These are phyloP conservation scores for Aspergillus bridgeri DNA, from an alignment of 495 filamentous ascomycete species.

Conservation along the genomic window DNA sequence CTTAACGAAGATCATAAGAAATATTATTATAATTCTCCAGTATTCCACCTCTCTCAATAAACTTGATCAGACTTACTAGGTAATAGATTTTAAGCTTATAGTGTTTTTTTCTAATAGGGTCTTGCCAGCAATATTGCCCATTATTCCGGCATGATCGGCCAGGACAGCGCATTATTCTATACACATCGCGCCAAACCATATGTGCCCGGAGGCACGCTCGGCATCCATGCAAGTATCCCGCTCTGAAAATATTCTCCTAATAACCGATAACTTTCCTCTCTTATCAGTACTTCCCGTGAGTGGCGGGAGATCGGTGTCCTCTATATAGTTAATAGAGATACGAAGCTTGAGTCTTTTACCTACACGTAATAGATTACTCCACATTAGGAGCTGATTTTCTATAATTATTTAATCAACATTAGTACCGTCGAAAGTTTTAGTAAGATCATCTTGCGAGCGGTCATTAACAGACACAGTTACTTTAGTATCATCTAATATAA, in stretches of 20 bases:
- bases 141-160: conserved; percentile 20
- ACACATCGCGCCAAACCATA: conserved; percentile 27
- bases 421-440: conserved; percentile 15
- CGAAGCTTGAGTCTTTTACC: conserved; percentile 22
- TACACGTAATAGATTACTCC: conserved; percentile 13
- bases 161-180: conserved; percentile 26
- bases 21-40: conserved; percentile 28
- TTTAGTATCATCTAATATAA: conserved; percentile 20
- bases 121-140: conserved; percentile 30
- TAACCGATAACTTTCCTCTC: conserved; percentile 19
- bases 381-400: conserved; percentile 22
- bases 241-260: conserved; percentile 19
- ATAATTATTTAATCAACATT: conserved; percentile 21
- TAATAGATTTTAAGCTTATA: conserved; percentile 27
- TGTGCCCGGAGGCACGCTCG: conserved; percentile 19
- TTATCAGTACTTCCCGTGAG: conserved; percentile 17
- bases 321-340: conserved; percentile 24
- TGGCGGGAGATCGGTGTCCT: conserved; percentile 2
- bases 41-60: conserved; percentile 20
- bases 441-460: conserved; percentile 18
- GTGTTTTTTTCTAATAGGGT: conserved; percentile 29
- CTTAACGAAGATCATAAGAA: conserved; percentile 19
- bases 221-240: conserved; percentile 24
- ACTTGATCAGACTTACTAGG: conserved; percentile 24
- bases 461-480: conserved; percentile 20